Base-by-base conservation (phyloP, 2,329 filamentous ascomycete genomes). In the Neocatenulostroma microsporum region DNA sequence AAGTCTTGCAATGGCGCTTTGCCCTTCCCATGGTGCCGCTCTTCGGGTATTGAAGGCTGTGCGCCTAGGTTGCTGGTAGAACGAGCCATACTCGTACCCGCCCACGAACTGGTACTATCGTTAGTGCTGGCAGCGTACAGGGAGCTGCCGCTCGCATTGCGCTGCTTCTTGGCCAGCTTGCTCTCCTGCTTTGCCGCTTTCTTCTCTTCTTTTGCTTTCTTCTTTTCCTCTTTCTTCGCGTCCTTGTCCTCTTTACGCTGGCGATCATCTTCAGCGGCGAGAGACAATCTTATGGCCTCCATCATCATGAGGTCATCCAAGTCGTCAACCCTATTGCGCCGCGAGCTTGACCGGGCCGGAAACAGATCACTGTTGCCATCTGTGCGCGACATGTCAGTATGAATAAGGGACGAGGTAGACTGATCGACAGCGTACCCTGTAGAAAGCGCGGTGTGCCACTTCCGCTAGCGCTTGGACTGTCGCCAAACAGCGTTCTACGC, bases 301-400 rank as follows among this genome's bases (percentile, higher is more conserved):
- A 91, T 86, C 70, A 96, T 87, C 91, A 98, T 98, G 69, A 98
- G 84, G 32, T 94, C 89, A 58, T 98, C 91, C 0, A 96, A 72
- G 49, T 96, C 88, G 15, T 93, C 85, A 56, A 93, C 77, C 20
- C 85, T 73, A 38, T 62, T 74, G 43, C 76, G 66, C 41, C 79
- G 65, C 23, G 73, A 74, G 48, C 69, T 73, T 13, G 62, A 58
- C 6, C 72, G 61, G 11, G 59, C 63, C 21, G 60, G 53, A 21
- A 54, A 56, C 5, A 64, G 41, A 39, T 64, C 63, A 35, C 37
- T 55, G 38, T 56, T 41, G 19, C 43, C 44, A 21, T 50, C 44
- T 42, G 26, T 10, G 8, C 14, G 10, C 37, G 19, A 30, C 49
- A 38, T 44, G 33, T 40, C 37, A 33, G 38, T 43, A 34, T 8